Conservation (phyloP, 805 yeast genomes). For the Priceomyces carsonii region DNA sequence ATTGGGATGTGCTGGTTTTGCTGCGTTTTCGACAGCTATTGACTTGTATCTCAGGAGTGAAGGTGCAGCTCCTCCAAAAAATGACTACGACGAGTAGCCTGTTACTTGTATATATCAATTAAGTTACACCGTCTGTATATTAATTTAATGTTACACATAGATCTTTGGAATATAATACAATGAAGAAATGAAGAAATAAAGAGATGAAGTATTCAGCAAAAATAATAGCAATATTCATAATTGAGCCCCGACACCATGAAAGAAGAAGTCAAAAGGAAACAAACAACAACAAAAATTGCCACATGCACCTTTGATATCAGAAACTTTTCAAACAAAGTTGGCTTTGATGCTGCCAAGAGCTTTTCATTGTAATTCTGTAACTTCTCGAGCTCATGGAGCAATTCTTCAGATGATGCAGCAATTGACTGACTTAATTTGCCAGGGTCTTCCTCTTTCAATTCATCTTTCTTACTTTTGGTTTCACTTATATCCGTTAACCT, state of each 20-base stretch:
- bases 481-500: no score
- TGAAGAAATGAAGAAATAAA: constrained; percentile 1
- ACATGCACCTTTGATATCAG: background rate
- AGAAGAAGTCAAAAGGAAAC: constrained; percentile 19
- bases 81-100: constrained; percentile 70
- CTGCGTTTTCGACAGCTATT: constrained; percentile 89
- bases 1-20: constrained; percentile 96
- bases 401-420: constrained; percentile 9
- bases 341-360: no score
- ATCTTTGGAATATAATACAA: constrained; percentile 5
- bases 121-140: constrained; percentile 5
- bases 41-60: constrained; percentile 87
- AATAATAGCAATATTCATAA: constrained; percentile 43
- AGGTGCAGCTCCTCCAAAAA: constrained; percentile 76
- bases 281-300: background rate
- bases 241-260: constrained; percentile 29
- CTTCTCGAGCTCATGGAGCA: constrained; percentile 26
- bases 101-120: constrained; percentile 1
- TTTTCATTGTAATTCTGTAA: constrained; percentile 14
- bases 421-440: no score
- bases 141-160: constrained; percentile 5
- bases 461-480: no score
- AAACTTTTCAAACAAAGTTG: background rate
- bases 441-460: no score
- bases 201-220: constrained; percentile 22